Evolutionary conservation across 164 flowering plant species (phyloP).

Genomic region (Umbilicus rupestris): DNA sequence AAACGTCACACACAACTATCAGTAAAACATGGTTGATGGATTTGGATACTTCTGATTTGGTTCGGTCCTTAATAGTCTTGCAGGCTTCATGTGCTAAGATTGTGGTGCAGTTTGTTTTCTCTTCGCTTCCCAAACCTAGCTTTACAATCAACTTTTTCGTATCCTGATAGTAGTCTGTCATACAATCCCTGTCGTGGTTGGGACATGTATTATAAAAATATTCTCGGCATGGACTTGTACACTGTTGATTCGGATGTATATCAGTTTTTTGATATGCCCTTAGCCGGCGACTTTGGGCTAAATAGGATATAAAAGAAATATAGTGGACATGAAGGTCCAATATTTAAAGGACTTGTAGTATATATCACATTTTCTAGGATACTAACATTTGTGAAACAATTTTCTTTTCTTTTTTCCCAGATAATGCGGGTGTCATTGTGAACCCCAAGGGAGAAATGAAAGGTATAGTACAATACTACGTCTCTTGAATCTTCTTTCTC

Average conservation of each 20-base stretch:
- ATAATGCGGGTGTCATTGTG: constrained; percentile 9
- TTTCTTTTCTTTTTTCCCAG: neutral
- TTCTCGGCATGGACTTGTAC: too few relatives aligned
- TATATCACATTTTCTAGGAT: neutral
- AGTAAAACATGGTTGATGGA: neutral
- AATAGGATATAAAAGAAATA: too few relatives aligned
- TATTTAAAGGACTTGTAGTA: too few relatives aligned
- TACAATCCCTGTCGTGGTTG: constrained; percentile 3
- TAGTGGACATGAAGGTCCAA: too few relatives aligned
- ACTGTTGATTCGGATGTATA: too few relatives aligned
- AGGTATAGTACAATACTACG: neutral
- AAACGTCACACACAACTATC: neutral
- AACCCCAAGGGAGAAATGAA: constrained; percentile 11
- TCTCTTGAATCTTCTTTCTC: neutral
- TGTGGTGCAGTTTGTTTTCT: constrained; percentile 6
- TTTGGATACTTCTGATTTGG: neutral
- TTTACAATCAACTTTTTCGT: neutral
- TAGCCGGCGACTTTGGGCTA: too few relatives aligned
- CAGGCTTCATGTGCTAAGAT: neutral
- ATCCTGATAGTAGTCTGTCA: neutral
- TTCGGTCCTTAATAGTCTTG: neutral
- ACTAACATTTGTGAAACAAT: neutral
- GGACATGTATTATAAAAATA: neutral
- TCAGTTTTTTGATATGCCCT: too few relatives aligned
- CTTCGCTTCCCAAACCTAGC: constrained; percentile 8